Base-by-base conservation (phyloP, 495 filamentous ascomycete species). In the Emericellopsis terricola region DNA sequence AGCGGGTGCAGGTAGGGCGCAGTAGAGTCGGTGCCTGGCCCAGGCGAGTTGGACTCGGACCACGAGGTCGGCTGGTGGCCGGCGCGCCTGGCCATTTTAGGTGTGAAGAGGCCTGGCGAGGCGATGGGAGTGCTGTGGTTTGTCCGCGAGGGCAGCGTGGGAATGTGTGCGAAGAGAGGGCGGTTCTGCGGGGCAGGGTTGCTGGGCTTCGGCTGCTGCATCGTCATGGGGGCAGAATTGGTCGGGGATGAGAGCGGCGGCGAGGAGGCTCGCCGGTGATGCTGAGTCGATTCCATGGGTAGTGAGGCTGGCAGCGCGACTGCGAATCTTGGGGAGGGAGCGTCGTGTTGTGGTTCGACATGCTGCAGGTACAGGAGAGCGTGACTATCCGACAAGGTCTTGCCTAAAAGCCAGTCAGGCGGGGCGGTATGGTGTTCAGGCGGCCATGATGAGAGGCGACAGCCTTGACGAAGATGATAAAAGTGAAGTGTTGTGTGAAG, bases 21-120 rank as follows among this genome's bases (percentile, higher is more conserved):
- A 31, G 54, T 51, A 21, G 55, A 45, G 28, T 32, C 29, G n/a
- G n/a, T n/a, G n/a, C n/a, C n/a, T 19, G 45, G 45, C 47, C 29
- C 52, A 39, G 55, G 66, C 41, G 46, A 72, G 48, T 45, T 69
- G 55, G 23, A 60, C 55, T 43, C 58, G 58, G 42, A 66, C 41
- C 23, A 57, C 42, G 50, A 43, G 28, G 57, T 52, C n/a, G 38
- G 34, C 19, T 40, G 46, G 29, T 55, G 49, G 29, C 34, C 41
- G 46, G 52, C 53, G 53, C 47, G 48, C 47, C 44, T 67, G 50
- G 38, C 48, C 41, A 36, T 57, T 39, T 48, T 50, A 31, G 69
- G 64, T 41, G 59, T 69, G 49, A 78, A 80, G 8, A 81, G 62
- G 4, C 76, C 74, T 1, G 75, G 76, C 38, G 73, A 78, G 26